Evolutionary conservation across 2,329 filamentous ascomycete species (phyloP), one percentile per base, ranked within the genome.

Genomic region (Teratosphaeria viscida): DNA sequence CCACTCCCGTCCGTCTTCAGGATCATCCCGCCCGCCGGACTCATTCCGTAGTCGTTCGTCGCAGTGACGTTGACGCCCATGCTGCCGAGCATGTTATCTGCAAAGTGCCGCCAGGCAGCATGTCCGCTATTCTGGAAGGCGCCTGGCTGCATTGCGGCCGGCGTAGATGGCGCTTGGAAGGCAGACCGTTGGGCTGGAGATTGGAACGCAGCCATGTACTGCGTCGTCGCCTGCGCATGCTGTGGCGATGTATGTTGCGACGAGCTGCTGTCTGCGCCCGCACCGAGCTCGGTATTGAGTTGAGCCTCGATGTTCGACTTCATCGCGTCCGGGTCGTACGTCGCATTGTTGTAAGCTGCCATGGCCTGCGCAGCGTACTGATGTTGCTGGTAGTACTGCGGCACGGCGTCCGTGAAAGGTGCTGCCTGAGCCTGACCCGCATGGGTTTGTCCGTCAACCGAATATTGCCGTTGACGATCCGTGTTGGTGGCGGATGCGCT

Each of bases 51-150:
- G 32, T 58, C 26, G 26, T 26, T 29, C 12, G 29, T 12, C 11
- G 47, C 39, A n/a, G 4, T 29, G 14, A 55, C n/a, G 57, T 58
- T 53, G 43, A 49, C 43, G 11, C 55, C 32, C 23, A 37, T 39
- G 12, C 35, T 43, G 32, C 12, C 59, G 54, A 57, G 52, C 64
- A 69, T 66, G 39, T 66, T 64, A 19, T 68, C 64, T 11, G 67
- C 62, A 29, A 68, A 70, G 27, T 66, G 63, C 14, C 67, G 62
- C 68, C 68, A 70, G 6, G 68, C 67, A 27, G 62, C 57, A 2
- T 63, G 64, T 11, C 66, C 67, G 34, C 56, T 58, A 14, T 57
- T 56, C 35, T 58, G 59, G 37, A 59, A 56, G 2, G 10, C 34
- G 43, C 43, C 43, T 49, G 23, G 56, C 26, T 16, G 52, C 56